Conservation (phyloP, 257 asterid genomes). For the Plectranthus barbatus region DNA sequence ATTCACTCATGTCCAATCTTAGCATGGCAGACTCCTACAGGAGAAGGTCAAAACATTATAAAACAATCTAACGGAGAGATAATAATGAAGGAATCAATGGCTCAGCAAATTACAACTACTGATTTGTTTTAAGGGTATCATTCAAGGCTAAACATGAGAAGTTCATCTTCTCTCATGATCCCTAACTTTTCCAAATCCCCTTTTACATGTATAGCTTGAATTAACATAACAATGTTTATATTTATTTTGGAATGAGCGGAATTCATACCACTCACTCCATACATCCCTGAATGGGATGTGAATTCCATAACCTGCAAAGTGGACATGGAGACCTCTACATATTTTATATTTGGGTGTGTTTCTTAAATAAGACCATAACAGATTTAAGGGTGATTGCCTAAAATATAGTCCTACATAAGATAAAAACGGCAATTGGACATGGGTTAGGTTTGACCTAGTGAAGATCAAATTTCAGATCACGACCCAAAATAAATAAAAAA, state of each 20-base stretch:
- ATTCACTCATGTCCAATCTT: constrained; percentile 97
- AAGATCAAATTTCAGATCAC: constrained; percentile 10
- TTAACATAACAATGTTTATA: not conserved
- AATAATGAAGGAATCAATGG: not conserved
- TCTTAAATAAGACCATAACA: not conserved
- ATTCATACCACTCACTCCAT: not conserved
- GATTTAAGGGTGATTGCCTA: constrained; percentile 1
- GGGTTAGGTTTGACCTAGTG: constrained; percentile 6
- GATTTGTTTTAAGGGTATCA: not conserved
- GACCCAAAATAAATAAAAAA: too few species aligned
- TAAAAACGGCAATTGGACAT: not conserved
- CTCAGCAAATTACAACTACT: not conserved
- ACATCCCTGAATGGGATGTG: not conserved
- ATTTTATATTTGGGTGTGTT: not conserved
- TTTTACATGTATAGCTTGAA: not conserved
- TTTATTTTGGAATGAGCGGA: not conserved
- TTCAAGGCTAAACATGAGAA: not conserved
- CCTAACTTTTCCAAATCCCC: not conserved
- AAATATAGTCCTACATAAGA: not conserved
- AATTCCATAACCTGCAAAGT: not conserved
- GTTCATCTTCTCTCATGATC: not conserved
- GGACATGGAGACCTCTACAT: not conserved
- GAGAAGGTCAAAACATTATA: constrained; percentile 5
- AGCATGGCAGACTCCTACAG: constrained; percentile 86
- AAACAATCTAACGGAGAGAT: constrained; percentile 1